These are phyloP conservation scores for Eleusine indica DNA, from an alignment of 176 grass and related monocot genomes.

Conservation along the genomic window DNA sequence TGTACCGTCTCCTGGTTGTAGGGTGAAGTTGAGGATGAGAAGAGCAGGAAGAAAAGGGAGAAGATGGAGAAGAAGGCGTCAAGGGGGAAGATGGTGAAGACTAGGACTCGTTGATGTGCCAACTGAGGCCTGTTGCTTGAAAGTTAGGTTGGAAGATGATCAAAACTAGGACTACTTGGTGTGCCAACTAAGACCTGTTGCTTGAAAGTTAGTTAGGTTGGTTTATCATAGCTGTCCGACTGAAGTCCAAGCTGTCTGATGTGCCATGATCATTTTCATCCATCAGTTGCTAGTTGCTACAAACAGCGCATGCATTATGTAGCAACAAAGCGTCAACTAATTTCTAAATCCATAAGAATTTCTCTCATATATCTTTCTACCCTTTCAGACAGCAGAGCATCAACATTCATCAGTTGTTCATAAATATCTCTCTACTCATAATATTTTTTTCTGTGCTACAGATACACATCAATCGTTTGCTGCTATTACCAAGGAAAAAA, in stretches of 20 bases:
- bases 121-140: constrained; percentile 13
- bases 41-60: constrained; percentile 86
- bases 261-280: constrained; percentile 7
- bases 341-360: constrained; percentile 8
- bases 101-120: constrained; percentile 62
- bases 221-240: constrained; percentile 33
- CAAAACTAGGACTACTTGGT: constrained; percentile 70
- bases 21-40: constrained; percentile 88
- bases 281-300: constrained; percentile 25
- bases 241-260: constrained; percentile 25
- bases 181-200: constrained; percentile 11
- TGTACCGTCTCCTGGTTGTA: constrained; percentile 37
- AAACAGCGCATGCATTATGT: constrained; percentile 24
- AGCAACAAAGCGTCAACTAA: constrained; percentile 29
- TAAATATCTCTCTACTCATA: no score
- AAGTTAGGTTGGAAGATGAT: constrained; percentile 69
- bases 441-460: no score
- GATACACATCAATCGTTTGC: neutral
- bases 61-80: constrained; percentile 96
- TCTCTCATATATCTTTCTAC: neutral
- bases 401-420: no score
- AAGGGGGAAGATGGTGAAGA: constrained; percentile 85
- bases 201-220: constrained; percentile 48
- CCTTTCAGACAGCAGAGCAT: neutral
- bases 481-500: neutral